Conservation (phyloP, 169 alveolate genomes). For the Plasmodium malariae region DNA sequence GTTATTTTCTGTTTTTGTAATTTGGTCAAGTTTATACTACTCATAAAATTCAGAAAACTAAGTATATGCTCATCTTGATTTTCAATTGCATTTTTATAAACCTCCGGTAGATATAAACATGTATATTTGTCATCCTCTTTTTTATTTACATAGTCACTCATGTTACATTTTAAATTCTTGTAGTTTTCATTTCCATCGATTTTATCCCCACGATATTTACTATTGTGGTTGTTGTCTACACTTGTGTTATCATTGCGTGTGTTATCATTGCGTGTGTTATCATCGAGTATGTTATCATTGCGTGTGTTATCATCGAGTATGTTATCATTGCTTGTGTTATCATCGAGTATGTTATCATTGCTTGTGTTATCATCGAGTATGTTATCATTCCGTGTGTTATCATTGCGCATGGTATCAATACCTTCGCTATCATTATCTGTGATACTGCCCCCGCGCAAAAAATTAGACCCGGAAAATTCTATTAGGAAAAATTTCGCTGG, state of each 20-base stretch:
- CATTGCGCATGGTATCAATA: background rate
- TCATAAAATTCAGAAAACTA: conserved; percentile 28
- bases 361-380: background rate
- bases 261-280: too few species aligned
- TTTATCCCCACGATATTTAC: too few species aligned
- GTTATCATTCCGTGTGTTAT: background rate
- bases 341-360: background rate
- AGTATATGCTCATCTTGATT: conserved; percentile 28
- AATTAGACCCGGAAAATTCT: conserved; percentile 10
- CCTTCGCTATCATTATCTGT: background rate
- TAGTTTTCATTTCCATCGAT: too few species aligned
- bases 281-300: too few species aligned
- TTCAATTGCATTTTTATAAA: conserved; percentile 65
- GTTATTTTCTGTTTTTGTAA: conserved; percentile 43
- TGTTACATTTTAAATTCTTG: background rate
- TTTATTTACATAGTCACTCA: conserved; percentile 15
- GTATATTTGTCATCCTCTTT: conserved; percentile 13
- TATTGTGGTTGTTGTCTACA: background rate
- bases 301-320: too few species aligned
- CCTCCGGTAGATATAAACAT: conserved; percentile 66
- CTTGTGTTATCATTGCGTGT: too few species aligned
- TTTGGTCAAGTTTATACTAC: conserved; percentile 28
- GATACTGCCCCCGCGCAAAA: background rate
- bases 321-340: background rate
- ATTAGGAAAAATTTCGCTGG: conserved; percentile 49